Base-by-base conservation (phyloP, 495 filamentous ascomycete genomes). In the Xylaria bambusicola region DNA sequence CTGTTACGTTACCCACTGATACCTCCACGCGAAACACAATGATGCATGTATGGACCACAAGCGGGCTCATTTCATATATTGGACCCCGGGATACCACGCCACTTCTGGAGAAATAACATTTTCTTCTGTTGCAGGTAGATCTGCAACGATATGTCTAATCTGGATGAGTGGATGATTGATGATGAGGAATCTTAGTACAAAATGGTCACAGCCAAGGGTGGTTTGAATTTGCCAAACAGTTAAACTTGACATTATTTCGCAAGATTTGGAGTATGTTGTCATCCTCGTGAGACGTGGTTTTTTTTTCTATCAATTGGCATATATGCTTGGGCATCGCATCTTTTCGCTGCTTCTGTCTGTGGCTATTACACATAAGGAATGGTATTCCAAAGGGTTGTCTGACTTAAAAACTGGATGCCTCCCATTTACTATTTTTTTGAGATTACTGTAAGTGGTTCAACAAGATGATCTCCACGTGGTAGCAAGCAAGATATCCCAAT, bases 11-110 rank as follows among this genome's bases (percentile, higher is more conserved):
- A 47, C 31, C 36, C 26, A 61, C 51, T 40, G 58, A 61, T 61
- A 61, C 58, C 58, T 61, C 50, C 21, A 21, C 50, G 58, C 49
- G 29, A 29, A 52, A 50, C 41, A 55, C 40, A 47, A 46, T 52
- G 47, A 54, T 48, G 50, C 58, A 61, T 61, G 35, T 42, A 40
- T 44, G 51, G 50, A 40, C 29, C 45, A 45, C 36, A 52, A 48
- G 52, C 40, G 27, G 56, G 31, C 48, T 52, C 29, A 4, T 24
- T 23, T 35, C 46, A 58, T 58, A 49, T 27, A 42, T 46, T 38
- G 47, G 44, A 53, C 55, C 38, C 12, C 35, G 10, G 29, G 29
- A 33, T 42, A 47, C 31, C 61, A 57, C 42, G 57, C 44, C 21
- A 29, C 50, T 35, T 38, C 38, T 17, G 47, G 47, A 23, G 48